Evolutionary conservation across 2,329 filamentous ascomycete species (phyloP), one percentile per base, ranked within the genome.

Genomic region (Claviceps pazoutovae): DNA sequence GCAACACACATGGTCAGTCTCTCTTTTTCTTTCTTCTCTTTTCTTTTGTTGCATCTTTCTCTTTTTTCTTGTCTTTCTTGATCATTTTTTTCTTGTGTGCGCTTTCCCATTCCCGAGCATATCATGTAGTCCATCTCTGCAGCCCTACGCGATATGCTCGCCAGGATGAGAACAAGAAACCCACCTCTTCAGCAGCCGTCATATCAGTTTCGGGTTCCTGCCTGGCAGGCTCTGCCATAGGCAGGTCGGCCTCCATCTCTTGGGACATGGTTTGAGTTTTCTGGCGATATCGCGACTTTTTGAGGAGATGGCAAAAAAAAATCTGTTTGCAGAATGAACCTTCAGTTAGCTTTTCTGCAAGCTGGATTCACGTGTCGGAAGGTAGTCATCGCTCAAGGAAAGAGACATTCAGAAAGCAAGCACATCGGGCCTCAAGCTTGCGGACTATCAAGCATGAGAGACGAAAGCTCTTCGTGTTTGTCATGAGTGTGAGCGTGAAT

Each of bases 1-100:
- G 42, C 23, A 51, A 46, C 38, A 52, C 53, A 46, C 36, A 42
- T 54, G 54, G 66, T 68, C 64, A 68, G 65, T 62, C 58, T 60
- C 56, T 53, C n/a, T 26, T 19, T 34, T 48, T 49, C 37, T 46
- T 8, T 37, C 14, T 46, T 19, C 19, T 16, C 14, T 21, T 16
- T 21, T 7, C 5, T 4, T 34, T 37, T 16, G 23, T 42, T 19
- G 2, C 39, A n/a, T 34, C 9, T 39, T 49, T 39, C 47, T 41
- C 14, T 30, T n/a, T 41, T 49, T 36, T 46, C 34, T 2, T 19
- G 16, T 46, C 26, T 36, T 13, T 46, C 13, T 38, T 47, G 17
- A n/a, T 36, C 9, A 7, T 19, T 19, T 36, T 21, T 16, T 41
- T 14, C 39, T 34, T 37, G 16, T 39, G 42, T 39, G 34, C 34